phyloP scores from a whole-genome alignment of 192 early-diverging fungal species.

The Linderina pennispora region DNA sequence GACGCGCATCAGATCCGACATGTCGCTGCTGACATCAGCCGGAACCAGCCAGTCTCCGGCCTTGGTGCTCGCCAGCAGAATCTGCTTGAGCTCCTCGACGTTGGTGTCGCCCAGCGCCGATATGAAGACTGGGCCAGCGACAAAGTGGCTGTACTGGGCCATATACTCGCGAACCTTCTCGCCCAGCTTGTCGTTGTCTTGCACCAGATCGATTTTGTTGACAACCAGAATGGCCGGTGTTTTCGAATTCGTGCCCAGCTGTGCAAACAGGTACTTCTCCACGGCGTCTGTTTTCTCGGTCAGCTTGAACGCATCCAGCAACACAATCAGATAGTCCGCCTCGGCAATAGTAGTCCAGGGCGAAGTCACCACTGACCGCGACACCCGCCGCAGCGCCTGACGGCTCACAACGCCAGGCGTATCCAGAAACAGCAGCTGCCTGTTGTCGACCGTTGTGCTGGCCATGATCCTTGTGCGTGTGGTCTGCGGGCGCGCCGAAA shows the following conservation, averaged over 20 bases:
- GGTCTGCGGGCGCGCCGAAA: slow-evolving; percentile 65
- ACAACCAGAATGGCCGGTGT: slow-evolving; percentile 27
- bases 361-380: slow-evolving; percentile 29
- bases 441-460: slow-evolving; percentile 48
- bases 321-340: slow-evolving; percentile 15
- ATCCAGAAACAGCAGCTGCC: slow-evolving; percentile 55
- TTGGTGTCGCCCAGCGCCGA: slow-evolving; percentile 29
- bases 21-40: slow-evolving; percentile 17
- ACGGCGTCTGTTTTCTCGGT: slow-evolving; percentile 26
- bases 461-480: slow-evolving; percentile 62
- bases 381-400: slow-evolving; percentile 23
- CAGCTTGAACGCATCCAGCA: slow-evolving; percentile 38
- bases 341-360: slow-evolving; percentile 39
- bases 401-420: slow-evolving; percentile 42
- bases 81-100: slow-evolving; percentile 22
- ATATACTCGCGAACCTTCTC: slow-evolving; percentile 9
- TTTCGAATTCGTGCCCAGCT: slow-evolving; percentile 3
- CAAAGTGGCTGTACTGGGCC: slow-evolving; percentile 10
- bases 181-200: slow-evolving; percentile 15
- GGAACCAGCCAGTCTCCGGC: slow-evolving; percentile 36
- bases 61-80: slow-evolving; percentile 10
- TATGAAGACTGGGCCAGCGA: slow-evolving; percentile 23
- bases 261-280: slow-evolving; percentile 23
- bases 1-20: slow-evolving; percentile 36
- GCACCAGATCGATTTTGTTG: slow-evolving; percentile 37